Evolutionary conservation across 129 eudicot genomes (phyloP).

Genomic region (Helianthus tuberosus): DNA sequence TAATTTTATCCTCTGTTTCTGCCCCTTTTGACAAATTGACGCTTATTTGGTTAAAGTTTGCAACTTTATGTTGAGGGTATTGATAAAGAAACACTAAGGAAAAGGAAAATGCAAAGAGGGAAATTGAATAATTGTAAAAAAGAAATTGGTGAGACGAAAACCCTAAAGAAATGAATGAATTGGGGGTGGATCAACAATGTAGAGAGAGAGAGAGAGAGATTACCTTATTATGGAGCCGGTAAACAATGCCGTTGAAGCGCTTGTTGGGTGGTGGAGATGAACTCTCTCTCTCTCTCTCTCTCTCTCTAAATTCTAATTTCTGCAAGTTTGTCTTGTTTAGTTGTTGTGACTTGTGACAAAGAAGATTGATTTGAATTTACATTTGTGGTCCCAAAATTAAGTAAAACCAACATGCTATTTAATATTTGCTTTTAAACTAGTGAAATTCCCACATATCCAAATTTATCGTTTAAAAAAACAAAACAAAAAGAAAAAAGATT

Average conservation of each 20-base stretch:
- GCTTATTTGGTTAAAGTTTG: neutral
- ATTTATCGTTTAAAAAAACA: too few species aligned
- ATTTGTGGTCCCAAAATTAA: neutral
- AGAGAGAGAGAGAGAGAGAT: slow-evolving; percentile 22
- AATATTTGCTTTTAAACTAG: too few species aligned
- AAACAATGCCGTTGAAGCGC: slow-evolving; percentile 75
- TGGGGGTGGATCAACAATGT: slow-evolving; percentile 11
- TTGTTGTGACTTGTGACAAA: slow-evolving; percentile 17
- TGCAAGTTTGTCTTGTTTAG: slow-evolving; percentile 15
- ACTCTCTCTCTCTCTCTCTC: slow-evolving; percentile 15
- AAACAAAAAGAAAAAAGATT: too few species aligned
- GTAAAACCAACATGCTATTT: too few species aligned
- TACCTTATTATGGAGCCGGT: slow-evolving; percentile 48
- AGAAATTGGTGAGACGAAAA: slow-evolving; percentile 13
- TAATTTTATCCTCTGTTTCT: too few species aligned
- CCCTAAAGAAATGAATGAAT: slow-evolving; percentile 2
- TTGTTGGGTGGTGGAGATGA: slow-evolving; percentile 41
- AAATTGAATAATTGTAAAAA: slow-evolving; percentile 7
- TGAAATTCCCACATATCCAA: too few species aligned
- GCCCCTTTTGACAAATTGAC: neutral
- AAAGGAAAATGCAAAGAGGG: slow-evolving; percentile 5
- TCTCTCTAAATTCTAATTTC: slow-evolving; percentile 2
- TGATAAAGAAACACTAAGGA: slow-evolving; percentile 40
- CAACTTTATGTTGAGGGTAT: neutral
- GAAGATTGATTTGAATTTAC: neutral